These are phyloP conservation scores for Leishmania amazonensis DNA, from an alignment of 208 protist genomes.

Conservation along the genomic window DNA sequence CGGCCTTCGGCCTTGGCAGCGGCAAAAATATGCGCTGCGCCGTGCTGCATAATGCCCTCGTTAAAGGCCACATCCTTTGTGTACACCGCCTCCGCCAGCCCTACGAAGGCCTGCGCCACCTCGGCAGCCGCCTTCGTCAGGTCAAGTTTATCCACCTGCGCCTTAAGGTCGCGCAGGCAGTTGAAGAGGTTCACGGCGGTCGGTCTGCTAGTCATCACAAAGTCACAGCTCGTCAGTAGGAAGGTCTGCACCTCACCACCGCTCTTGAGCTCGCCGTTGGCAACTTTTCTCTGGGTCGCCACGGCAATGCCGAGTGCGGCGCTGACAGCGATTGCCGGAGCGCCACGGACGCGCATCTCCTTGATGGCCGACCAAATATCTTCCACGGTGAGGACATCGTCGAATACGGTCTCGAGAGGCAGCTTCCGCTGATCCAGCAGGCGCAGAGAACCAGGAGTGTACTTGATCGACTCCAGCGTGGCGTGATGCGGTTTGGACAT, in stretches of 20 bases:
- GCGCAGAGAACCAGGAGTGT: conserved; percentile 53
- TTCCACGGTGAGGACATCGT: conserved; percentile 80
- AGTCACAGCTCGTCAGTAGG: conserved; percentile 78
- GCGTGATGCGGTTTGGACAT: conserved; percentile 53
- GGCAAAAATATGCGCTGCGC: conserved; percentile 76
- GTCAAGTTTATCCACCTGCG: conserved; percentile 36
- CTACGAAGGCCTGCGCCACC: conserved; percentile 63
- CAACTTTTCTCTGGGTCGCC: conserved; percentile 54
- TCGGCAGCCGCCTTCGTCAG: conserved; percentile 18
- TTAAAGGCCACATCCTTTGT: conserved; percentile 91
- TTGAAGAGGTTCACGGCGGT: conserved; percentile 97
- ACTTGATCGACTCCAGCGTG: conserved; percentile 87
- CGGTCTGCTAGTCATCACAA: conserved; percentile 91
- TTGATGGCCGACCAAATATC: conserved; percentile 91
- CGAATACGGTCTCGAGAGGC: conserved; percentile 79
- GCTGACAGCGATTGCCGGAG: conserved; percentile 96
- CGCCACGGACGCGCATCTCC: conserved; percentile 95
- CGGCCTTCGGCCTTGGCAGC: conserved; percentile 28
- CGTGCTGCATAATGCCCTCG: conserved; percentile 91
- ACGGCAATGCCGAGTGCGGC: conserved; percentile 93
- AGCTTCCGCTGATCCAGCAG: conserved; percentile 89
- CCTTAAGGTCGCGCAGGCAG: conserved; percentile 72
- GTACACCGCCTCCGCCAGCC: conserved; percentile 87
- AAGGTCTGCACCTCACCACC: conserved; percentile 49
- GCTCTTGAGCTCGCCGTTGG: conserved; percentile 27